Evolutionary conservation across 345 rosid genomes (phyloP), one percentile per base, ranked within the genome.

Genomic region (Dovyalis caffra): DNA sequence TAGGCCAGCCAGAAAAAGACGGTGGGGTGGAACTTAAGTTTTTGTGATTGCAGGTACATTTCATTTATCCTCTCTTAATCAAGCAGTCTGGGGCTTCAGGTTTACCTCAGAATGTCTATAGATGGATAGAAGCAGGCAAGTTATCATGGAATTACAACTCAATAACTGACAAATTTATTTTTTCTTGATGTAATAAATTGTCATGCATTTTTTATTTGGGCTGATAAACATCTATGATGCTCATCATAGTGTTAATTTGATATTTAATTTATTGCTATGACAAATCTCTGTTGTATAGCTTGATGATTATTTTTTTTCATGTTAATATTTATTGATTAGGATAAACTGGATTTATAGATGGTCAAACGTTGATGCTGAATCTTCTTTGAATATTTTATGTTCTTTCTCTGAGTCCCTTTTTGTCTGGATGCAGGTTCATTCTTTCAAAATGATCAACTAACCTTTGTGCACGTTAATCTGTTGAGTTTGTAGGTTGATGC

Each of bases 1-100:
- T 25, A 81, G 90, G 76, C 89, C 90, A 47, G 67, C 84, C 51
- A 79, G 87, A 69, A 87, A 87, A 86, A 87, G 95, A 78, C 86
- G 75, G 66, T 87, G 97, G 91, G 77, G 80, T 75, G 87, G 79
- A 78, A 80, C 63, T 58, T 86, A 77, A 57, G 43, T 4, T 75
- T 68, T 23, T 58, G 60, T 23, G 6, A 64, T 65, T 10, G 35
- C 64, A 10, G 62, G 57, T 37, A 60, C 2, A 6, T 73, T 37
- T 14, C 61, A 28, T 65, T 53, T 65, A 23, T 33, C 45, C 21
- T 45, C 0, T 0, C 29, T 4, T n/a, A 4, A 20, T 20, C 21
- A 28, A 16, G 31, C 40, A 8, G 21, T 26, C 57, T 16, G 20
- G 6, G 69, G 21, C 23, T 31, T 43, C 10, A 28, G 29, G 20